Evolutionary conservation across 805 yeast species (phyloP), one percentile per base, ranked within the genome.

Genomic region (Kregervanrija pseudodelftensis): DNA sequence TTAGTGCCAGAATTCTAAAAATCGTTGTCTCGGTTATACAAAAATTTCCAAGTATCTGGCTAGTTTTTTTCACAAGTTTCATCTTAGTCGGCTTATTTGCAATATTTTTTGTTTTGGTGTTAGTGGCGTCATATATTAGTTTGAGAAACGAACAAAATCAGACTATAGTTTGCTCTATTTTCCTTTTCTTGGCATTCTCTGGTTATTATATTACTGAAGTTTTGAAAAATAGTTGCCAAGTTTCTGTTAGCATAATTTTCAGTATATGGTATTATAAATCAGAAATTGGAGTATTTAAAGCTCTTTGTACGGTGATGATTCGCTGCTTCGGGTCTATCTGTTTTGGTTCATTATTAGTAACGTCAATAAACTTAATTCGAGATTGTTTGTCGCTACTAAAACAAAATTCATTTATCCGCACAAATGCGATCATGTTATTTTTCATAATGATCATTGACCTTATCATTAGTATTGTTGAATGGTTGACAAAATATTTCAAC

Each of bases 321-420:
- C 84, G 82, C 59, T 85, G 95, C 8, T 82, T 88, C 58, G 97
- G 97, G 0, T 85, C 96, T 1, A 80, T 89, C 42, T 83, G 95
- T 58, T 82, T 86, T 55, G 96, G 96, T 0, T 61, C 67, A 2
- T 67, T 88, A 52, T 74, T 88, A 54, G 93, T 86, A 5, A 74
- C 96, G 0, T 49, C 87, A 17, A 71, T 87, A 49, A 89, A 85
- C 7, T 14, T 45, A 5, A 11, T 37, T 7, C 40, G 34, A 32
- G 49, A 50, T 8, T 8, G 33, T 14, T 14, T 45, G n/a, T 8
- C 28, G 8, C 30, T 45, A 1, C 7, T 41, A 8, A 39, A 41
- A 36, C 45, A 42, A 5, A 13, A 30, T 16, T 35, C 39, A 10
- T 30, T 41, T 14, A 11, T 22, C 7, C 30, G 32, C 4, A 43